A percentile compares a stretch with the other conserved stretches of the same genome.
These are phyloP conservation scores for Pichia nanzhaoensis DNA, from an alignment of 805 yeast genomes.

Conservation along the genomic window DNA sequence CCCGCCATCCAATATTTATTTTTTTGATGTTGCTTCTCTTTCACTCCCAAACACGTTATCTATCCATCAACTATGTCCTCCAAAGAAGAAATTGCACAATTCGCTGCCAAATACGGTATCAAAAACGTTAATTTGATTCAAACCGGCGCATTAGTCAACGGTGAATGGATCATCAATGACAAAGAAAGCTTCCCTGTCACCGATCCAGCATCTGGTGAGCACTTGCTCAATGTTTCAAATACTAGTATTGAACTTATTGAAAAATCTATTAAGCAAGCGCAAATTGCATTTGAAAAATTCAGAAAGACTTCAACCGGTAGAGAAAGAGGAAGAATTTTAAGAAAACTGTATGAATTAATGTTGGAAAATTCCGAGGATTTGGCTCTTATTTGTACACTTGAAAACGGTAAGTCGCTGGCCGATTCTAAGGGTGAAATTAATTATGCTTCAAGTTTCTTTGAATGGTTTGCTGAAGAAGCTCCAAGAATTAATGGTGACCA, in stretches of 20 bases:
- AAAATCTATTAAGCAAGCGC: slow-evolving; percentile 60
- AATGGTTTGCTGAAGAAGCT: slow-evolving; percentile 81
- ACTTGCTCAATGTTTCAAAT: slow-evolving; percentile 51
- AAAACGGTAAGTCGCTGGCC: slow-evolving; percentile 69
- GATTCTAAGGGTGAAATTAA: slow-evolving; percentile 64
- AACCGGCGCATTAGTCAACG: slow-evolving; percentile 63
- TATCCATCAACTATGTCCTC: slow-evolving; percentile 24
- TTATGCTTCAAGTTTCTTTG: slow-evolving; percentile 59
- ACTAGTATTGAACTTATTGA: slow-evolving; percentile 40
- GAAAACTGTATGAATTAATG: slow-evolving; percentile 61
- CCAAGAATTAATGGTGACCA: slow-evolving; percentile 65
- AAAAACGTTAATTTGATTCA: slow-evolving; percentile 46
- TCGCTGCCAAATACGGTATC: slow-evolving; percentile 29
- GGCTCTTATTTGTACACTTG: slow-evolving; percentile 63
- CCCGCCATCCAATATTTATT: too few species aligned
- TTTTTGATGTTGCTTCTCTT: too few species aligned
- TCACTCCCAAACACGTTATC: too few species aligned
- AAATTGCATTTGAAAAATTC: slow-evolving; percentile 58
- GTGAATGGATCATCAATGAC: slow-evolving; percentile 54
- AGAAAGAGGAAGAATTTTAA: slow-evolving; percentile 47
- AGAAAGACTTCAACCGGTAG: slow-evolving; percentile 51
- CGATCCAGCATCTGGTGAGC: slow-evolving; percentile 66
- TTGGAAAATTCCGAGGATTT: slow-evolving; percentile 58
- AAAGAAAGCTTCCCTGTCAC: slow-evolving; percentile 51
- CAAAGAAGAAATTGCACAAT: slow-evolving; percentile 18